phyloP scores from a whole-genome alignment of 805 yeast species.

The Wickerhamia fluorescens region DNA sequence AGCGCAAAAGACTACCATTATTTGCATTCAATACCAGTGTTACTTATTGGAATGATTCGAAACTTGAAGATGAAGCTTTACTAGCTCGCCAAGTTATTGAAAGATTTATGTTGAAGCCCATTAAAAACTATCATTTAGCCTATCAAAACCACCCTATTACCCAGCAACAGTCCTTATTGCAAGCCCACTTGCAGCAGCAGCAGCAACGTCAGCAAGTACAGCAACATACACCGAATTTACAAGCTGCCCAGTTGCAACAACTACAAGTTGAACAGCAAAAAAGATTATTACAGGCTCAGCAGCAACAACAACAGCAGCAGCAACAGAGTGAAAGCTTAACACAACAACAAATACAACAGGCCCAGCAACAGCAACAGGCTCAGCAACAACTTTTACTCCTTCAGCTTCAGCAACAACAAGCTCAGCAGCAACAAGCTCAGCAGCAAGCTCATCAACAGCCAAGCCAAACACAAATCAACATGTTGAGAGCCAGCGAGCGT shows the following conservation, averaged over 20 bases:
- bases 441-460: conserved; percentile 46
- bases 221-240: conserved; percentile 8
- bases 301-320: conserved; percentile 8
- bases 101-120: conserved; percentile 31
- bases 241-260: conserved; percentile 20
- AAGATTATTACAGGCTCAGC: conserved; percentile 6
- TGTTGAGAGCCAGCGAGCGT: conserved; percentile 26
- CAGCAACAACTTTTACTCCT: conserved; percentile 15
- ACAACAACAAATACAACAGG: conserved; percentile 4
- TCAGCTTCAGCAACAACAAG: conserved; percentile 14
- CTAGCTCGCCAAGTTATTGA: conserved; percentile 37
- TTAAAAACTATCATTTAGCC: conserved; percentile 39
- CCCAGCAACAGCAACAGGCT: conserved; percentile 40
- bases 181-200: conserved; percentile 22
- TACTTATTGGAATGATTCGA: conserved; percentile 22
- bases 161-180: conserved; percentile 26
- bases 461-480: conserved; percentile 24
- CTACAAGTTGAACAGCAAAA: conserved; percentile 23
- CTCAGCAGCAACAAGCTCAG: conserved; percentile 29
- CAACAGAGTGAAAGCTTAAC: conserved; percentile 3
- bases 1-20: conserved; percentile 31
- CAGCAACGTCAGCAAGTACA: conserved; percentile 19
- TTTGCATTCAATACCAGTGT: conserved; percentile 39
- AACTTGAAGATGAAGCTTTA: conserved; percentile 28
- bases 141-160: conserved; percentile 37